Conservation (phyloP, 139 green algal genomes). For the Pleodorina starrii region DNA sequence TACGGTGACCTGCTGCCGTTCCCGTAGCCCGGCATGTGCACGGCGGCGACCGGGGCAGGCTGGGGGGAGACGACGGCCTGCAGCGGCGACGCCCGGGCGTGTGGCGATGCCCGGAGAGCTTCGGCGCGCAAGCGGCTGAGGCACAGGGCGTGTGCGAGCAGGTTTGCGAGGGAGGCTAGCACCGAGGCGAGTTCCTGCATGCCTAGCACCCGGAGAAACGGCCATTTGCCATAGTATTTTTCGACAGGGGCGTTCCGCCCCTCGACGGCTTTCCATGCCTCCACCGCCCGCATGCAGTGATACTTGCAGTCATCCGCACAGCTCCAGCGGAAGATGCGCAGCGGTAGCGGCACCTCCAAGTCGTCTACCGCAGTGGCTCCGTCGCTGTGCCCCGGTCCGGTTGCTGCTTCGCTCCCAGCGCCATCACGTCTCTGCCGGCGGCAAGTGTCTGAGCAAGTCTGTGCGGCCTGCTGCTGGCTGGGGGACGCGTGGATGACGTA, state of each 20-base stretch:
- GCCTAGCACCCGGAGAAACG: conserved; percentile 82
- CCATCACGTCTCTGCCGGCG: no score
- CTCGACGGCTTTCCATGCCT: conserved; percentile 44
- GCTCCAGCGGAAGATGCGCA: conserved; percentile 47
- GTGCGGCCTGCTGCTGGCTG: background rate
- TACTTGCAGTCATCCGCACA: conserved; percentile 73
- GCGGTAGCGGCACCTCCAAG: background rate
- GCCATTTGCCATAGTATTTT: conserved; percentile 95
- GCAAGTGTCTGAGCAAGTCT: background rate
- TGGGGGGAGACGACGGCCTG: background rate
- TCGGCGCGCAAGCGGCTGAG: conserved; percentile 32
- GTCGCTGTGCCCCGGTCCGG: background rate
- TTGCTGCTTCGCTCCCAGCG: no score
- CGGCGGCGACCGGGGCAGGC: no score
- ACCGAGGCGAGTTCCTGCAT: conserved; percentile 82
- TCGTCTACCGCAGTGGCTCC: no score
- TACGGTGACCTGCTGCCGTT: conserved; percentile 49
- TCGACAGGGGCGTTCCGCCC: background rate
- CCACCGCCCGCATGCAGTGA: conserved; percentile 82
- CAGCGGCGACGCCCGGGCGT: no score
- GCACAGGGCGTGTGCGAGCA: conserved; percentile 72
- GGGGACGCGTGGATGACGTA: background rate
- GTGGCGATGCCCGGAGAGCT: no score
- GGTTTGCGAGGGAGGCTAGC: conserved; percentile 84
- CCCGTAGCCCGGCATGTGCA: no score